Percentiles rank a stretch among this genome's conserved stretches.
Conservation (phyloP, 2,329 filamentous ascomycete species). For the Paecilomyces niveus region DNA sequence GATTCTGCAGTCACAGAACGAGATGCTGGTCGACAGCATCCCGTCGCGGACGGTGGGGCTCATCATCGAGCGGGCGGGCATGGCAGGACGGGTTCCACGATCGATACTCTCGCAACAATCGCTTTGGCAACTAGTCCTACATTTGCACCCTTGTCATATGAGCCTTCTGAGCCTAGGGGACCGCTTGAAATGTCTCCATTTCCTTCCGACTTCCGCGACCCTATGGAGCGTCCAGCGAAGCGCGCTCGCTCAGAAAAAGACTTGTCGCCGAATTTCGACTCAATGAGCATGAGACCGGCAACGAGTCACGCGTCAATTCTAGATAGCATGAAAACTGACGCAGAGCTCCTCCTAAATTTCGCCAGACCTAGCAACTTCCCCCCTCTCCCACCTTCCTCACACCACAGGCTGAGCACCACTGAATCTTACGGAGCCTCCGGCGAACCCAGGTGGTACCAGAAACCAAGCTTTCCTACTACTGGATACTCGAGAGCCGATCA, state of each 20-base stretch:
- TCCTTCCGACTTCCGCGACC: conserved; percentile 20
- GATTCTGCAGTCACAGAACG: conserved; percentile 9
- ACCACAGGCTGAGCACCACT: conserved; percentile 23
- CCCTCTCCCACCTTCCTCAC: conserved; percentile 15
- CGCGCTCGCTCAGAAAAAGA: conserved; percentile 54
- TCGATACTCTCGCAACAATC: conserved; percentile 45
- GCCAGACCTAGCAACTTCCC: conserved; percentile 32
- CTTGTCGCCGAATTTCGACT: conserved; percentile 33
- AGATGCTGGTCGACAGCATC: conserved; percentile 3
- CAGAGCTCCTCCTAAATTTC: conserved; percentile 41
- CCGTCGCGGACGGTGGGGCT: conserved; percentile 13
- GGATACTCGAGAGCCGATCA: conserved; percentile 10
- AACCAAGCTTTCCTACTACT: conserved; percentile 12
- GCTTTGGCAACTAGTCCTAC: conserved; percentile 43
- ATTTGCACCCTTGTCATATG: conserved; percentile 29
- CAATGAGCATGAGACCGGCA: conserved; percentile 17
- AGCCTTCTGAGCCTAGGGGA: conserved; percentile 21
- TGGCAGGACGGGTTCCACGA: conserved; percentile 39
- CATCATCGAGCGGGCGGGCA: conserved; percentile 29
- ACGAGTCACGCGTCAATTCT: conserved; percentile 24
- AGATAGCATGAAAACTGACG: conserved; percentile 41
- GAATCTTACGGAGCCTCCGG: conserved; percentile 19
- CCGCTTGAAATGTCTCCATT: conserved; percentile 19
- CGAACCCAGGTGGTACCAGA: conserved; percentile 16
- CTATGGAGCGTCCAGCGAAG: conserved; percentile 48